These are phyloP conservation scores for Tetradesmus lagerheimii DNA, from an alignment of 139 green algal species.

Conservation along the genomic window DNA sequence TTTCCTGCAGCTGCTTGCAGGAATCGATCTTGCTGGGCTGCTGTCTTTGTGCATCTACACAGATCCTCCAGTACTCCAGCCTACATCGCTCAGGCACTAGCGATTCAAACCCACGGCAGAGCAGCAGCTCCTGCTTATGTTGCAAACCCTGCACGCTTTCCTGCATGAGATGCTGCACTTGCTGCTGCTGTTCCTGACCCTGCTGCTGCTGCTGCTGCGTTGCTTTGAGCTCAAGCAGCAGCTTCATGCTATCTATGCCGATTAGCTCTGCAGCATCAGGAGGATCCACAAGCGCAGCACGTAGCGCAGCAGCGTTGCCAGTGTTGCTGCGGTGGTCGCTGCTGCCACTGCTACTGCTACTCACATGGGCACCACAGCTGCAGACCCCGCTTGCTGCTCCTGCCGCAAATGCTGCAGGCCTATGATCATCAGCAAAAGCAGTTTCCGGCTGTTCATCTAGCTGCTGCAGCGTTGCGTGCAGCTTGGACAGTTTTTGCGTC, in stretches of 20 bases:
- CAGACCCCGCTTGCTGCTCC: neutral
- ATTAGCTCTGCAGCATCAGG: neutral
- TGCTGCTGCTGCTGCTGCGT: neutral
- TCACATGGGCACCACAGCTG: neutral
- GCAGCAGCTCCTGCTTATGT: neutral
- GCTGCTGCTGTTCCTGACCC: neutral
- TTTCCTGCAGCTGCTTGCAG: neutral
- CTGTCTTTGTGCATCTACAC: neutral
- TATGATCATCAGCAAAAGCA: neutral
- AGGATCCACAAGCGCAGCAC: neutral
- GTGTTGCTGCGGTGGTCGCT: neutral
- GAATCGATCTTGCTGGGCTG: neutral
- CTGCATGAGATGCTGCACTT: neutral
- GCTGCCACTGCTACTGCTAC: neutral
- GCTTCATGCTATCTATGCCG: neutral
- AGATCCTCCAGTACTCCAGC: neutral
- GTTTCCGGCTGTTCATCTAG: neutral
- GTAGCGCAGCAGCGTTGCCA: neutral
- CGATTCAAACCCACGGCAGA: neutral
- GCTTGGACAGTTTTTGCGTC: neutral
- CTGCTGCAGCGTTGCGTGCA: neutral
- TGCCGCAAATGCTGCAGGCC: neutral
- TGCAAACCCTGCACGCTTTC: neutral
- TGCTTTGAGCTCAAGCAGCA: neutral
- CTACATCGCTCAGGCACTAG: neutral